Conservation (phyloP, 192 early-diverging fungal genomes). For the Backusella luteola region DNA sequence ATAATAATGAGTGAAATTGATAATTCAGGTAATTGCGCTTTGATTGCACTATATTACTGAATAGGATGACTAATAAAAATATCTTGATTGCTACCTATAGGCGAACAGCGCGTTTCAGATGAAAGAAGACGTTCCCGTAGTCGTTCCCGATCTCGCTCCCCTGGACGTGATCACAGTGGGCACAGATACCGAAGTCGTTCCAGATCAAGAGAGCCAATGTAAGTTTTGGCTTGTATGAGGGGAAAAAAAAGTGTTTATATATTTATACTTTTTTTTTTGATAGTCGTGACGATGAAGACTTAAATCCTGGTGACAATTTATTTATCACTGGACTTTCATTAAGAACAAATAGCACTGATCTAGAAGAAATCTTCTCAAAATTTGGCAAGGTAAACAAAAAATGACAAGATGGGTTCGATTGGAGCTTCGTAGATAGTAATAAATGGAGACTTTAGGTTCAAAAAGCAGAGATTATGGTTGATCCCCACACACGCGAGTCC, state of each 20-base stretch:
- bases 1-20: constrained; percentile 10
- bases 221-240: neutral
- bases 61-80: neutral
- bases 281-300: constrained; percentile 30
- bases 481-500: constrained; percentile 78
- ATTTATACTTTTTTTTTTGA: neutral
- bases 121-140: constrained; percentile 32
- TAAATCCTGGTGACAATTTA: constrained; percentile 70
- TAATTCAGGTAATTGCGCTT: constrained; percentile 6
- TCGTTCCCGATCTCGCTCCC: constrained; percentile 36
- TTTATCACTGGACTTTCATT: constrained; percentile 70
- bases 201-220: constrained; percentile 23
- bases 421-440: neutral
- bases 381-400: constrained; percentile 61
- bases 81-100: neutral
- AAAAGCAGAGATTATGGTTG: constrained; percentile 74
- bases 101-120: constrained; percentile 28
- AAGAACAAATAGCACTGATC: constrained; percentile 58
- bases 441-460: constrained; percentile 40
- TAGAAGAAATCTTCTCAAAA: constrained; percentile 69
- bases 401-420: neutral
- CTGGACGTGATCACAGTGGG: constrained; percentile 26
- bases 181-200: constrained; percentile 38
- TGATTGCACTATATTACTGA: neutral
- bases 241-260: neutral